Evolutionary conservation across 345 rosid species (phyloP).

Genomic region (Murraya paniculata): DNA sequence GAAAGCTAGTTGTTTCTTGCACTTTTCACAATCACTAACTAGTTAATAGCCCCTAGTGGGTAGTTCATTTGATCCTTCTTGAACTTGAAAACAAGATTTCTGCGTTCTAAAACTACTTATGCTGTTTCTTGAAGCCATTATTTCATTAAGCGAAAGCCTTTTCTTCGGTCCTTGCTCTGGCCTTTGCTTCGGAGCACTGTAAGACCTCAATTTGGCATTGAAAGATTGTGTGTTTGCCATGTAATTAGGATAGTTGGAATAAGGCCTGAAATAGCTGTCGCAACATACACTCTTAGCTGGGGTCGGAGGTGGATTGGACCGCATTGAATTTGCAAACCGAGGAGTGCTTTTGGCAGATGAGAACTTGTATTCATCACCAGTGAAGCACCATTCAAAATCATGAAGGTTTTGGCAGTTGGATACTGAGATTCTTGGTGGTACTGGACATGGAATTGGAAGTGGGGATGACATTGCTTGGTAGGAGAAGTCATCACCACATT

Average conservation of each 20-base stretch:
- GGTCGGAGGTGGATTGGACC: constrained; percentile 27
- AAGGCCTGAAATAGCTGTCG: constrained; percentile 38
- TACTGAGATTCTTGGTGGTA: constrained; percentile 28
- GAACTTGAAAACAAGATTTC: constrained; percentile 34
- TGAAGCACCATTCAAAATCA: constrained; percentile 46
- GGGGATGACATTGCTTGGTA: constrained; percentile 40
- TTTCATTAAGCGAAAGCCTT: constrained; percentile 57
- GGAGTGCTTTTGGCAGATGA: constrained; percentile 64
- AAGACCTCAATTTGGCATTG: constrained; percentile 68
- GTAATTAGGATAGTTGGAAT: constrained; percentile 54
- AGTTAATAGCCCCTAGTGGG: neutral
- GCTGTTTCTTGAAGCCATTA: constrained; percentile 59
- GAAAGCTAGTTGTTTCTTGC: neutral
- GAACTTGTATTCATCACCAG: constrained; percentile 47
- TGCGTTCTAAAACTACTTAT: constrained; percentile 45
- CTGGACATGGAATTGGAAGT: constrained; percentile 35
- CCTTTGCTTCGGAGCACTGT: constrained; percentile 71
- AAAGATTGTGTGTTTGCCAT: constrained; percentile 83
- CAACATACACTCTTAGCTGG: constrained; percentile 48
- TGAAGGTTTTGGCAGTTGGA: constrained; percentile 23
- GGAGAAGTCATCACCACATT: constrained; percentile 32
- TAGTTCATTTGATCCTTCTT: constrained; percentile 13
- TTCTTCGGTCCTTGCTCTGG: constrained; percentile 46
- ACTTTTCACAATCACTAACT: neutral
- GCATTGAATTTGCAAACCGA: constrained; percentile 28